Evolutionary conservation across 331 rosid species (phyloP).

Genomic region (Quercus lobata): DNA sequence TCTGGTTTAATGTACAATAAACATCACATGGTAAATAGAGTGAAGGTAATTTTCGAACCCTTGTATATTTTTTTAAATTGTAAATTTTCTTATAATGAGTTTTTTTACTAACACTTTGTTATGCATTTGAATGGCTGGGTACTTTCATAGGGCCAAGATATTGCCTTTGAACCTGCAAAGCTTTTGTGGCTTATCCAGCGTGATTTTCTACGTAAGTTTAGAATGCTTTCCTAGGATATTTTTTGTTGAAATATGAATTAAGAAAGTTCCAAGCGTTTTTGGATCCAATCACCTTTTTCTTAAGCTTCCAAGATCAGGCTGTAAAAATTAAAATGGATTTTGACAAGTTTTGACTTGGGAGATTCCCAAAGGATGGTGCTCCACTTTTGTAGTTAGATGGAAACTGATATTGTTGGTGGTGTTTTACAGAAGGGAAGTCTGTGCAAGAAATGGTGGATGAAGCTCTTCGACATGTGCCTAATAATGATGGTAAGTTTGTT

Average conservation of each 20-base stretch:
- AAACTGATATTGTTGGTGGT: constrained; percentile 24
- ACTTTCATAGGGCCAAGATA: constrained; percentile 77
- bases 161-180: constrained; percentile 99
- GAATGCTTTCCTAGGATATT: constrained; percentile 2
- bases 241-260: neutral
- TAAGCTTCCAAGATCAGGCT: neutral
- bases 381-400: constrained; percentile 9
- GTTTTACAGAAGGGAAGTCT: constrained; percentile 77
- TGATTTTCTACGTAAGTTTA: constrained; percentile 86
- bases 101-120: constrained; percentile 3
- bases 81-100: neutral
- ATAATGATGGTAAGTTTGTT: constrained; percentile 55
- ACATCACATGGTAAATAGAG: constrained; percentile 50
- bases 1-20: constrained; percentile 32
- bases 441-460: constrained; percentile 94
- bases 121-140: constrained; percentile 14
- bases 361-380: neutral
- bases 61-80: neutral
- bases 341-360: neutral
- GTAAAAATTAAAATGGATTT: neutral
- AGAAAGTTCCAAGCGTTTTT: neutral
- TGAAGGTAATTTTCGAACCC: constrained; percentile 64
- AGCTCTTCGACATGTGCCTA: constrained; percentile 87
- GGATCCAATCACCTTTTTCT: neutral
- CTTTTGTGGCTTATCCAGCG: constrained; percentile 99